These are phyloP conservation scores for Auricularia auricula-judae DNA, from an alignment of 768 basidiomycete genomes.

Conservation along the genomic window DNA sequence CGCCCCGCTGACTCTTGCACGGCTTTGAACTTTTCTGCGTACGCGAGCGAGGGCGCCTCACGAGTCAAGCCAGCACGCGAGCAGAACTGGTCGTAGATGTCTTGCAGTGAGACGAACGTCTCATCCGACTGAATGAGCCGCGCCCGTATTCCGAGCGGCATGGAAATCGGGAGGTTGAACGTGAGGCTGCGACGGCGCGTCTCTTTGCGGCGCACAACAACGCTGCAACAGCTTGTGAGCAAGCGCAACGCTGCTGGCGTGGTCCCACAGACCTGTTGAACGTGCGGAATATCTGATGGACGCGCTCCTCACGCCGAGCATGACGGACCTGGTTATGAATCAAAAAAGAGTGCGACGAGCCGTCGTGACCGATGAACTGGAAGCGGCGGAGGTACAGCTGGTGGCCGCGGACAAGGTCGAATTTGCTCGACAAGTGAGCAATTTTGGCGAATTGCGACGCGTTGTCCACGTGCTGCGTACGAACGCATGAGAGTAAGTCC, in stretches of 20 bases:
- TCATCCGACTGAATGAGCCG: slow-evolving; percentile 86
- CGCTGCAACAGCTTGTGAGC: slow-evolving; percentile 14
- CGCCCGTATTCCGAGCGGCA: slow-evolving; percentile 50
- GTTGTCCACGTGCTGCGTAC: slow-evolving; percentile 77
- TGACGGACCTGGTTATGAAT: slow-evolving; percentile 80
- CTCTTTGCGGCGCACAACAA: slow-evolving; percentile 80
- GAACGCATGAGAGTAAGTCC: neutral
- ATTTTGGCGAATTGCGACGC: slow-evolving; percentile 87
- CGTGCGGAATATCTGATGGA: slow-evolving; percentile 86
- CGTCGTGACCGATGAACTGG: slow-evolving; percentile 82
- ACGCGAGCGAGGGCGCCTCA: slow-evolving; percentile 80
- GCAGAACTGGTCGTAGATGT: slow-evolving; percentile 90
- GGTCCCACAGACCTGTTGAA: slow-evolving; percentile 65
- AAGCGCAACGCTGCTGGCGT: neutral
- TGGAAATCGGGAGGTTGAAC: slow-evolving; percentile 83
- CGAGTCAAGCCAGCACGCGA: slow-evolving; percentile 59
- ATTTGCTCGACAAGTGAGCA: slow-evolving; percentile 79
- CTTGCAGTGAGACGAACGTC: slow-evolving; percentile 82
- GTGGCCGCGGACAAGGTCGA: slow-evolving; percentile 73
- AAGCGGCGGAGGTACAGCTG: slow-evolving; percentile 85
- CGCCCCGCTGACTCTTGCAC: slow-evolving; percentile 20
- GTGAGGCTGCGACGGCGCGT: slow-evolving; percentile 80
- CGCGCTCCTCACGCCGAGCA: slow-evolving; percentile 83
- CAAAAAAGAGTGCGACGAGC: slow-evolving; percentile 78
- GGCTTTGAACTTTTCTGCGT: slow-evolving; percentile 73